Conservation (phyloP, 1,139 yeast genomes). For the Candida dubliniensis region DNA sequence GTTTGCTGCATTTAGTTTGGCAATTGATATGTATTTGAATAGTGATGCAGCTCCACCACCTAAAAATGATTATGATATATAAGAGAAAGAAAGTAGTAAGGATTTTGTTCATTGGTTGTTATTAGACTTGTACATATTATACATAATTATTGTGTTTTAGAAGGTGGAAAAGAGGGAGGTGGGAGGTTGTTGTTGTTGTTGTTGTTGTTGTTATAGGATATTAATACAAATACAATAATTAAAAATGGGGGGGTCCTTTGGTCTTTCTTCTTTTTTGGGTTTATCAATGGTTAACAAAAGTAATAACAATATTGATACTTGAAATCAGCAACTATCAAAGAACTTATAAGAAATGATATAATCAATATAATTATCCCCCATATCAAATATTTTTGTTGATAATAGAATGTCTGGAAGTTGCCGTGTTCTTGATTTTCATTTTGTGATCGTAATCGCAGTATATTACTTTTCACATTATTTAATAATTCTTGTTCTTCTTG, state of each 20-base stretch:
- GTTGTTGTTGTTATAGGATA: conserved; percentile 1
- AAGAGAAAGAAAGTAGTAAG: conserved; percentile 8
- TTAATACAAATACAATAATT: conserved; percentile 6
- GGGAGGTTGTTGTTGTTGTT: no score
- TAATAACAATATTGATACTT: conserved; percentile 41
- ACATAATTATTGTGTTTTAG: not conserved
- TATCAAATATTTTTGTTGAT: conserved; percentile 3
- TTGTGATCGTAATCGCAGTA: conserved; percentile 6
- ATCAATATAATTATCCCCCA: conserved; percentile 3
- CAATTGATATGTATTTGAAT: conserved; percentile 86
- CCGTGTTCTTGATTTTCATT: no score
- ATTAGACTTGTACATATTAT: conserved; percentile 8
- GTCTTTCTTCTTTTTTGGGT: conserved; percentile 6
- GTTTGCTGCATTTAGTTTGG: conserved; percentile 94
- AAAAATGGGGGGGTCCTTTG: no score
- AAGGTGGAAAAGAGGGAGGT: not conserved
- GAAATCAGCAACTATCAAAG: conserved; percentile 29
- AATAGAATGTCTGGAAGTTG: not conserved
- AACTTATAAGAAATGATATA: conserved; percentile 16
- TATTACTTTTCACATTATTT: conserved; percentile 7
- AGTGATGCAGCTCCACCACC: conserved; percentile 89
- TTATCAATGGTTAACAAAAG: conserved; percentile 24
- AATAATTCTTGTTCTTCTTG: conserved; percentile 2
- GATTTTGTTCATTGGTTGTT: conserved; percentile 2
- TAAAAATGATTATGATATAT: conserved; percentile 83